Percentiles rank a stretch among this genome's conserved stretches.
phyloP scores from a whole-genome alignment of 2,329 filamentous ascomycete genomes.

The Venturia asperata region DNA sequence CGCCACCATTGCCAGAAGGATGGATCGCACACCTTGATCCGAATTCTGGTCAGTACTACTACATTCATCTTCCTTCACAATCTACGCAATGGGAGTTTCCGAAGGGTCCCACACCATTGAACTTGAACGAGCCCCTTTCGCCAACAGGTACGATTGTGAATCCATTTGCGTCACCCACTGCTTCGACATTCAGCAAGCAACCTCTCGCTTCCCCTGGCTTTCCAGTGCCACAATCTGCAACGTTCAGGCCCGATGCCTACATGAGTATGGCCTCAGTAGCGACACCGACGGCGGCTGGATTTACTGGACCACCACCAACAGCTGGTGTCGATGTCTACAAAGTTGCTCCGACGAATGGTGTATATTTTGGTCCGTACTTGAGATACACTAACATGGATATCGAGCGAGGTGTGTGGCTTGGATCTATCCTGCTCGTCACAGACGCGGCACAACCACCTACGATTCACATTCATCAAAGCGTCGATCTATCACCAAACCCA shows the following conservation, averaged over 20 bases:
- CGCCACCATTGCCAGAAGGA: constrained; percentile 88
- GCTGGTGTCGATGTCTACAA: constrained; percentile 93
- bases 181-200: constrained; percentile 47
- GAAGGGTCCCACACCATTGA: constrained; percentile 85
- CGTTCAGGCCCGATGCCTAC: constrained; percentile 71
- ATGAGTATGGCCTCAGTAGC: constrained; percentile 70
- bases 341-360: constrained; percentile 84
- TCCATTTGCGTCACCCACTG: constrained; percentile 38
- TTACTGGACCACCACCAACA: constrained; percentile 78
- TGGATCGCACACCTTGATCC: constrained; percentile 97
- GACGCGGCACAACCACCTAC: constrained; percentile 89
- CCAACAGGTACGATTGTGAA: constrained; percentile 56
- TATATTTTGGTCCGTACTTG: constrained; percentile 95
- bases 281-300: constrained; percentile 71
- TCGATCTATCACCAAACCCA: constrained; percentile 87
- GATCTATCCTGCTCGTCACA: constrained; percentile 87
- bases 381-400: constrained; percentile 97
- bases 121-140: constrained; percentile 77
- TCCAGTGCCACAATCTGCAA: constrained; percentile 66
- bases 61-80: constrained; percentile 91
- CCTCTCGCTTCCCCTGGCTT: constrained; percentile 74
- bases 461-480: constrained; percentile 86
- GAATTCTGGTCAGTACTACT: constrained; percentile 96
- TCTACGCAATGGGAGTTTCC: constrained; percentile 99
- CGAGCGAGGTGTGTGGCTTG: constrained; percentile 82